phyloP scores from a whole-genome alignment of 2,329 filamentous ascomycete species.

The Monilinia fructicola region DNA sequence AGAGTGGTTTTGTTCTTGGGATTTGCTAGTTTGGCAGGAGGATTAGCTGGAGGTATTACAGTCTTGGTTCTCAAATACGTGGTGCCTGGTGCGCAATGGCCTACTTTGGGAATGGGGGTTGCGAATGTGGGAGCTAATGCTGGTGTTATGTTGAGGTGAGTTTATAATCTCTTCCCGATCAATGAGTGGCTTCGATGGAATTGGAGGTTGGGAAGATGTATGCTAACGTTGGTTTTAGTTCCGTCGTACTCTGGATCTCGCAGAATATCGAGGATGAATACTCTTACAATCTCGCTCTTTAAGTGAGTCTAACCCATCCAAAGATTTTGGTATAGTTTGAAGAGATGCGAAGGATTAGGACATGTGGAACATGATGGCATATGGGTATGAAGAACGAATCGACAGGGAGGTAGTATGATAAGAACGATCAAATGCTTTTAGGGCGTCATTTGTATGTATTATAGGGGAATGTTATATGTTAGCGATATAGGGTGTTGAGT shows the following conservation, averaged over 20 bases:
- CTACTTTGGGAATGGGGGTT: conserved; percentile 62
- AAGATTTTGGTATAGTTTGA: conserved; percentile 3
- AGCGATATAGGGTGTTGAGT: conserved; percentile 19
- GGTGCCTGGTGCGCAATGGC: conserved; percentile 57
- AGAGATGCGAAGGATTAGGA: conserved; percentile 1
- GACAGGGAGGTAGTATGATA: conserved; percentile 1
- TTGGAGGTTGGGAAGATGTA: neutral
- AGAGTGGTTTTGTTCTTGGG: conserved; percentile 66
- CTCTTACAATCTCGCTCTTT: conserved; percentile 65
- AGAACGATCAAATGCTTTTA: conserved; percentile 8
- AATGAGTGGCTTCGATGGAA: neutral
- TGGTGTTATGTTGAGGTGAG: conserved; percentile 60
- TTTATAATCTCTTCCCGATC: neutral
- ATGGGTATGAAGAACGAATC: conserved; percentile 13
- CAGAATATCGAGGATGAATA: conserved; percentile 75
- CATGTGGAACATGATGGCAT: conserved; percentile 4
- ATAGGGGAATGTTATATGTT: conserved; percentile 9
- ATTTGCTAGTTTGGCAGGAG: conserved; percentile 63
- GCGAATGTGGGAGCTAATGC: conserved; percentile 67
- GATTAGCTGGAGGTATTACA: conserved; percentile 68
- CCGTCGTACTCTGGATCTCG: conserved; percentile 65
- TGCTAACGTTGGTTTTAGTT: conserved; percentile 44
- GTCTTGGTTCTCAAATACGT: conserved; percentile 66
- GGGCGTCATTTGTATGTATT: conserved; percentile 22
- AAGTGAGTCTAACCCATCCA: conserved; percentile 2